phyloP scores from a whole-genome alignment of 1,139 yeast genomes.

The Pneumocystis canis region DNA sequence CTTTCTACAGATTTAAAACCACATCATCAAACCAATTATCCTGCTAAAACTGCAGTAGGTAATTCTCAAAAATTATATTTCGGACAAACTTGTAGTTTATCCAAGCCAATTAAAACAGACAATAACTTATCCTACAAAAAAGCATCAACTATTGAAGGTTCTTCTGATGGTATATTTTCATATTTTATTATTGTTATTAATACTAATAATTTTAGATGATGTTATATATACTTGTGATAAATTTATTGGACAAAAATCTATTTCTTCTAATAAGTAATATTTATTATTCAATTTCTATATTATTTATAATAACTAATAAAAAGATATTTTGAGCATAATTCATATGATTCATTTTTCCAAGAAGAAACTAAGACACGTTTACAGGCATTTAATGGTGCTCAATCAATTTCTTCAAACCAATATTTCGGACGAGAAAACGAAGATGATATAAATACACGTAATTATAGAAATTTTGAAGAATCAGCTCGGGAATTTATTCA shows the following conservation, averaged over 20 bases:
- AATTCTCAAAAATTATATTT: slow-evolving; percentile 68
- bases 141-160: neutral
- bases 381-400: slow-evolving; percentile 71
- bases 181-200: neutral
- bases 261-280: slow-evolving; percentile 53
- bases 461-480: neutral
- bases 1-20: neutral
- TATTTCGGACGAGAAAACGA: slow-evolving; percentile 81
- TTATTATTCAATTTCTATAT: slow-evolving; percentile 2
- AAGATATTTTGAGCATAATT: slow-evolving; percentile 58
- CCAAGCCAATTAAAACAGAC: slow-evolving; percentile 21
- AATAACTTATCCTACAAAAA: slow-evolving; percentile 13
- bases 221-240: slow-evolving; percentile 35
- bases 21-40: neutral
- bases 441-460: slow-evolving; percentile 17
- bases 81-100: slow-evolving; percentile 50
- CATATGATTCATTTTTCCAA: slow-evolving; percentile 63
- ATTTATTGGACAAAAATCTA: slow-evolving; percentile 81
- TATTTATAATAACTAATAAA: neutral
- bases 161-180: neutral
- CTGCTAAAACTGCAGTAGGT: slow-evolving; percentile 18
- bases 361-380: slow-evolving; percentile 67
- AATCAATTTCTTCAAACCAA: slow-evolving; percentile 76
- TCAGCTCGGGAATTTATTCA: neutral
- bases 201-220: slow-evolving; percentile 12